Conservation (phyloP, 106 monocot species). For the Amphibolis antarctica region DNA sequence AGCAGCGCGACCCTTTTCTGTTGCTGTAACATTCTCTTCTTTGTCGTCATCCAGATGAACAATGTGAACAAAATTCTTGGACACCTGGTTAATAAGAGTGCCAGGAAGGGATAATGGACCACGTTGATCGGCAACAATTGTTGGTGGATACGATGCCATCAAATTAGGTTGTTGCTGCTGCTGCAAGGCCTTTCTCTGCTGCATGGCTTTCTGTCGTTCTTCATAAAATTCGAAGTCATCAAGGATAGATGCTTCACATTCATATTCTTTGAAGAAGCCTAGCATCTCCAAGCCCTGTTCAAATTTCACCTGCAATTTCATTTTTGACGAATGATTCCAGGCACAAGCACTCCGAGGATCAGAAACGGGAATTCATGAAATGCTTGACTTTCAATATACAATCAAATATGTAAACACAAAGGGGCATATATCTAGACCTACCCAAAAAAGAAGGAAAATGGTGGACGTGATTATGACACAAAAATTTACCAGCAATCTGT, state of each 20-base stretch:
- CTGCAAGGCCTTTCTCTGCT: conserved; percentile 51
- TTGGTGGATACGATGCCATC: background rate
- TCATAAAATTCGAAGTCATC: conserved; percentile 91
- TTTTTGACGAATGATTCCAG: background rate
- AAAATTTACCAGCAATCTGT: no score
- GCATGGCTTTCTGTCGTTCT: conserved; percentile 76
- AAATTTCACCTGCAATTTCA: conserved; percentile 57
- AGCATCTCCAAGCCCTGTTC: conserved; percentile 90
- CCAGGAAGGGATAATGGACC: conserved; percentile 10
- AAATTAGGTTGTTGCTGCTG: conserved; percentile 29
- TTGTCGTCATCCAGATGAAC: conserved; percentile 44
- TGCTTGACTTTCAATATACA: no score
- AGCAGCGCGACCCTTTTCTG: conserved; percentile 12
- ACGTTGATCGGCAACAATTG: background rate
- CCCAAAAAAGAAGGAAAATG: no score
- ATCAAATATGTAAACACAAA: no score
- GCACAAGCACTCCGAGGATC: no score
- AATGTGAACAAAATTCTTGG: conserved; percentile 41
- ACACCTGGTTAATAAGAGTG: conserved; percentile 37
- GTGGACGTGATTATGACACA: no score
- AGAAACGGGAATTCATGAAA: no score
- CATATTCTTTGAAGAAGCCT: conserved; percentile 67
- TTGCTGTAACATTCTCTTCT: conserved; percentile 5
- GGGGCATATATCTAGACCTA: no score
- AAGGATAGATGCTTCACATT: conserved; percentile 57